A percentile compares a stretch with the other conserved stretches of the same genome.
Conservation (phyloP, 768 basidiomycete species). For the Tricholoma saponaceum region DNA sequence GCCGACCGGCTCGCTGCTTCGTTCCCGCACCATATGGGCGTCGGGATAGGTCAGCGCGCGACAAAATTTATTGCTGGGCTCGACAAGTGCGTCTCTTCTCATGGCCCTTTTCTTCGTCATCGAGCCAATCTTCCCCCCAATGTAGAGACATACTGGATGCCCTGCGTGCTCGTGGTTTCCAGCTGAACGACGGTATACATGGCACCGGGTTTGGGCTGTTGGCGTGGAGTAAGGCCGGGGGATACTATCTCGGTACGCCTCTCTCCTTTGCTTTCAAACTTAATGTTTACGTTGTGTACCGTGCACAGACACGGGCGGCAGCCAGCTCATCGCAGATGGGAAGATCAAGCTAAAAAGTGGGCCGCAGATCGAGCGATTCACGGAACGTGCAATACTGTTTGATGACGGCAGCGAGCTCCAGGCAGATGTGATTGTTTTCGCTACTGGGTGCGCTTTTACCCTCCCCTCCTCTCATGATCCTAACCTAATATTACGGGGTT, state of each 20-base stretch:
- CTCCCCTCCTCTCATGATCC: background rate
- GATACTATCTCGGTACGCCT: conserved; percentile 59
- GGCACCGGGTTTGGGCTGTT: conserved; percentile 47
- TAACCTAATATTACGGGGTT: background rate
- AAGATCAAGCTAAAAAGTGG: conserved; percentile 68
- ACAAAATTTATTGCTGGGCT: conserved; percentile 42
- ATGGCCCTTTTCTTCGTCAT: background rate
- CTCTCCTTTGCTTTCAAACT: background rate
- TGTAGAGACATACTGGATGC: conserved; percentile 49
- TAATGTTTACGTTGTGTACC: background rate
- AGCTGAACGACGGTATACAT: conserved; percentile 44
- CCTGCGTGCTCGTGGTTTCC: conserved; percentile 56
- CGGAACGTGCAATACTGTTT: conserved; percentile 36
- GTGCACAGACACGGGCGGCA: conserved; percentile 45
- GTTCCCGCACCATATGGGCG: conserved; percentile 34
- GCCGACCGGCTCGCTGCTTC: conserved; percentile 48
- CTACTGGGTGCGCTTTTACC: conserved; percentile 36
- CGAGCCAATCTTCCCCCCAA: background rate
- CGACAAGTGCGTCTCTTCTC: conserved; percentile 41
- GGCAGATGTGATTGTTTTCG: conserved; percentile 48
- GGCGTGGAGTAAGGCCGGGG: conserved; percentile 47
- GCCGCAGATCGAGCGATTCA: conserved; percentile 38
- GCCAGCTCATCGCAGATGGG: conserved; percentile 54
- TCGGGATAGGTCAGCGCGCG: conserved; percentile 27
- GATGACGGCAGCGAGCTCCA: conserved; percentile 39